Conservation (phyloP, 495 filamentous ascomycete species). For the Penicillium canariense region DNA sequence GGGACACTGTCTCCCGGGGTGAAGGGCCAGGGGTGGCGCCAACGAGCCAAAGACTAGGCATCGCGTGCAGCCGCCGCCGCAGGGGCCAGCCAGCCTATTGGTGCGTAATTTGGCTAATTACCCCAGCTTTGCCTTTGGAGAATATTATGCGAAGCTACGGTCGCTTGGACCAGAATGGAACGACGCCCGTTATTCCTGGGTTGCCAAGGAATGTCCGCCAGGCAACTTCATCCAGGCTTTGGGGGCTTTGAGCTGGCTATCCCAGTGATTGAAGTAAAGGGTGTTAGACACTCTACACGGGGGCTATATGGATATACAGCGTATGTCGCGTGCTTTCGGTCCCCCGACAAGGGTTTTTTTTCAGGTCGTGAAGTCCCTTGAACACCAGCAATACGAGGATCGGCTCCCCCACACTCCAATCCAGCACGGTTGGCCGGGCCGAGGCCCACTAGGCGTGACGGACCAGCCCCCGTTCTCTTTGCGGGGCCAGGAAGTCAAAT, state of each 20-base stretch:
- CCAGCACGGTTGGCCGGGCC: constrained; percentile 1
- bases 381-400: neutral
- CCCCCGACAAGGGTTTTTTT: neutral
- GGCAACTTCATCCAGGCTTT: neutral
- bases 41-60: neutral
- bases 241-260: neutral
- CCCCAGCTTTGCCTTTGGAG: neutral
- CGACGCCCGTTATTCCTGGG: neutral
- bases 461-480: constrained; percentile 9
- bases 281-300: neutral
- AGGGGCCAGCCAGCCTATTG: neutral
- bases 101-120: neutral
- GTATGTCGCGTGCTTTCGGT: neutral
- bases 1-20: neutral
- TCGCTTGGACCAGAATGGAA: neutral
- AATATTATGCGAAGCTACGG: neutral
- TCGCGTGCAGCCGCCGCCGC: neutral
- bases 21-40: neutral
- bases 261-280: neutral
- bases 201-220: neutral
- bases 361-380: neutral
- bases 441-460: constrained; percentile 5
- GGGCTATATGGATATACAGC: neutral
- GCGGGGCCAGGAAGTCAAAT: neutral
- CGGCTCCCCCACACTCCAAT: neutral